A percentile compares a stretch with the other conserved stretches of the same genome.
phyloP scores from a whole-genome alignment of 192 early-diverging fungal genomes.

The Coemansia sp. region DNA sequence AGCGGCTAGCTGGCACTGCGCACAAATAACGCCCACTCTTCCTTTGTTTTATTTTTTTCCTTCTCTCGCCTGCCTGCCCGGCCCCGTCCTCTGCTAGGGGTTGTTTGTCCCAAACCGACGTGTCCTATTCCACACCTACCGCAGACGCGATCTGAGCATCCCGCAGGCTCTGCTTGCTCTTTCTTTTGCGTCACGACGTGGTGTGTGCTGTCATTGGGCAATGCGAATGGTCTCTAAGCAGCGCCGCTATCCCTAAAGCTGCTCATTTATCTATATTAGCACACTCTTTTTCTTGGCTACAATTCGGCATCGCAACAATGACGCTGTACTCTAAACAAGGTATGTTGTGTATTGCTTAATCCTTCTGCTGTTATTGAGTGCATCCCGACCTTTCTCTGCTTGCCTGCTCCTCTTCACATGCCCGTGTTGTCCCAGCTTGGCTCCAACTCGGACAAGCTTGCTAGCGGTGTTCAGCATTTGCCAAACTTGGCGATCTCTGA shows the following conservation, averaged over 20 bases:
- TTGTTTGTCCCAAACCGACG: background rate
- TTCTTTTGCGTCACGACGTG: background rate
- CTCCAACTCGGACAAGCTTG: too few species aligned
- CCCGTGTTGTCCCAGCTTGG: background rate
- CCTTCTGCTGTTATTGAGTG: background rate
- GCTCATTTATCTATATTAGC: slow-evolving; percentile 3
- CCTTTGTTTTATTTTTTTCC: background rate
- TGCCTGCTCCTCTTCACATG: background rate
- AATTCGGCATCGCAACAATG: slow-evolving; percentile 15
- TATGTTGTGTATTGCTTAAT: slow-evolving; percentile 7
- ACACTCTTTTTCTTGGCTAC: background rate
- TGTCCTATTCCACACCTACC: background rate
- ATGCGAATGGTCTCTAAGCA: background rate
- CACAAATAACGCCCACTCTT: background rate
- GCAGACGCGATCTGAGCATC: background rate
- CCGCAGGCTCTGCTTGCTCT: background rate
- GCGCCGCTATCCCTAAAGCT: slow-evolving; percentile 2
- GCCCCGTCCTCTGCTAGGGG: background rate
- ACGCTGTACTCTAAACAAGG: slow-evolving; percentile 45
- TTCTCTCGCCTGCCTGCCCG: background rate
- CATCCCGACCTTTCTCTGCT: background rate
- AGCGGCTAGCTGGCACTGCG: background rate
- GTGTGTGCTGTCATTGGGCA: background rate
- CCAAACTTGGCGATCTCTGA: background rate
- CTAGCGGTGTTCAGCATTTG: background rate